Percentiles rank a stretch among this genome's conserved stretches.
Evolutionary conservation across 1,139 yeast species (phyloP).

Genomic region (Candida labiduridarum): DNA sequence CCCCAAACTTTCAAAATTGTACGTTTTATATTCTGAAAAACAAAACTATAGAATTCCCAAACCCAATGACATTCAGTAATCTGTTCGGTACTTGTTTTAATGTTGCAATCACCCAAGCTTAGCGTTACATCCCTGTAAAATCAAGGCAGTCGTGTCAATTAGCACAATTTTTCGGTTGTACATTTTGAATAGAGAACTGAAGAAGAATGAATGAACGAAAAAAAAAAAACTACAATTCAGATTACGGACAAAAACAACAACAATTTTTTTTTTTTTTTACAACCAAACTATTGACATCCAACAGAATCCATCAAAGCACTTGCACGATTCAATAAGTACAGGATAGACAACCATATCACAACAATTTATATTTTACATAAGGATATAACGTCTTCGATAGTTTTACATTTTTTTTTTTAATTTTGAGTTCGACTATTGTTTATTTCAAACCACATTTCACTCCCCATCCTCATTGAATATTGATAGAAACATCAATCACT

Average conservation of each 20-base stretch:
- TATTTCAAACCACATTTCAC: neutral
- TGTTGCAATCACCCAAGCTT: neutral
- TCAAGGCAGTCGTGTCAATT: neutral
- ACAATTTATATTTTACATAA: neutral
- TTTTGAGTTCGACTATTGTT: neutral
- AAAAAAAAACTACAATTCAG: neutral
- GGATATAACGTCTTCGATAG: neutral
- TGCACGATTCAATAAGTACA: neutral
- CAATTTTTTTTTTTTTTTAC: slow-evolving; percentile 7
- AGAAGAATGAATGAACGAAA: slow-evolving; percentile 1
- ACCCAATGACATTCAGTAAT: neutral
- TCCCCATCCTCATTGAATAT: neutral
- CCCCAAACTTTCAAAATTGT: too few species aligned
- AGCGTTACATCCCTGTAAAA: neutral
- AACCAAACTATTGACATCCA: slow-evolving; percentile 8
- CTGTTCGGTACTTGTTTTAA: neutral
- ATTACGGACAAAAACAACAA: slow-evolving; percentile 4
- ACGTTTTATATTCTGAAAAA: too few species aligned
- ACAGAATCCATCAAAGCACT: slow-evolving; percentile 4
- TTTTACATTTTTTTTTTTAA: neutral
- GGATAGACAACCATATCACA: neutral
- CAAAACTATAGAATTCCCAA: too few species aligned
- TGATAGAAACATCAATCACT: neutral
- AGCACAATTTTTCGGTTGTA: neutral
- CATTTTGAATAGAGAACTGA: neutral